These are phyloP conservation scores for Monilinia laxa DNA, from an alignment of 2,329 filamentous ascomycete genomes.

Conservation along the genomic window DNA sequence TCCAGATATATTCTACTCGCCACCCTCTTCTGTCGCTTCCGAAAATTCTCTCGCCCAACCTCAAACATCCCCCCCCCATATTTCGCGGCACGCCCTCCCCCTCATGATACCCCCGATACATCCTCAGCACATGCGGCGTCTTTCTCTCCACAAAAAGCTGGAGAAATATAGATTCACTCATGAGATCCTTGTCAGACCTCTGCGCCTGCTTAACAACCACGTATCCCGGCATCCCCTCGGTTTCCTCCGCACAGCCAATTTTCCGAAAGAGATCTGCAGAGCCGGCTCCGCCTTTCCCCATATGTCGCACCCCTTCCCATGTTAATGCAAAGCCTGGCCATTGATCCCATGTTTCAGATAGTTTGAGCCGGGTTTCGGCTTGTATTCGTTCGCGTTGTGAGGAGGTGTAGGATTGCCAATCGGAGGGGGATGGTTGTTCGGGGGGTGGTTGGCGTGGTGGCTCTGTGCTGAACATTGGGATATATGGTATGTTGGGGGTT, in stretches of 20 bases:
- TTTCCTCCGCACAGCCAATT: neutral
- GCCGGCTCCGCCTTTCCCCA: neutral
- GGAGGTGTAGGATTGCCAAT: neutral
- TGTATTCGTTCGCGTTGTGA: neutral
- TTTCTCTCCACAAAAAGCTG: neutral
- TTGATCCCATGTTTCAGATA: neutral
- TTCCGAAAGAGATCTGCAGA: constrained; percentile 11
- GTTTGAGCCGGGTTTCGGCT: neutral
- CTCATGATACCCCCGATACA: constrained; percentile 1
- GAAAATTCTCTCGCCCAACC: neutral
- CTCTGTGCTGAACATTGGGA: neutral
- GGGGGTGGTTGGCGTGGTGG: neutral
- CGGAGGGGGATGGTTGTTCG: neutral
- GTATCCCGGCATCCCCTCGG: neutral
- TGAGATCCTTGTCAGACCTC: neutral
- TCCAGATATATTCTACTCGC: constrained; percentile 10
- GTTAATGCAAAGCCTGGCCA: neutral
- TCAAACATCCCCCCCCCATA: constrained; percentile 12
- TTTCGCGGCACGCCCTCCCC: neutral
- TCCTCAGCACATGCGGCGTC: neutral
- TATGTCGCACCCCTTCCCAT: constrained; percentile 8
- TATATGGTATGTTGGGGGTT: neutral
- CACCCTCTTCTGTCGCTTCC: neutral
- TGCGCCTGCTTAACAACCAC: neutral
- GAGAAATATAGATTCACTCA: constrained; percentile 1